Conservation (phyloP, 2,329 filamentous ascomycete species). For the Ascocoryne sarcoides region DNA sequence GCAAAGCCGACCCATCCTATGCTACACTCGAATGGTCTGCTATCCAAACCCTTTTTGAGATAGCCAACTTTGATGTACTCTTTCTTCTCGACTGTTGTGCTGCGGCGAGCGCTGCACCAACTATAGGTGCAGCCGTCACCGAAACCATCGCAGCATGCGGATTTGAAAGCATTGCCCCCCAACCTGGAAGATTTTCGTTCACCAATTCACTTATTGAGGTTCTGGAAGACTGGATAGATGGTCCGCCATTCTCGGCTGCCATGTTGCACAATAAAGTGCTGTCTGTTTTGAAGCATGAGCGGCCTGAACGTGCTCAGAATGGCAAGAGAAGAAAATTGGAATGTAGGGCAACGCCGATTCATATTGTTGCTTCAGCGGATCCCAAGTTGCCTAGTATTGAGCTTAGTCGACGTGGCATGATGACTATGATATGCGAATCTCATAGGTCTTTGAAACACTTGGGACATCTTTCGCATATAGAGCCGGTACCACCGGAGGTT, state of each 20-base stretch:
- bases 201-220: slow-evolving; percentile 18
- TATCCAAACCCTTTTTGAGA: slow-evolving; percentile 17
- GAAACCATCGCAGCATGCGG: slow-evolving; percentile 19
- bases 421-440: background rate
- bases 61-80: slow-evolving; percentile 14
- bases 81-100: slow-evolving; percentile 16
- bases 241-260: slow-evolving; percentile 14
- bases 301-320: slow-evolving; percentile 5
- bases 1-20: slow-evolving; percentile 7
- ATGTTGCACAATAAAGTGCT: slow-evolving; percentile 19
- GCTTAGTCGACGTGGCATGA: slow-evolving; percentile 1
- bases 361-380: slow-evolving; percentile 7
- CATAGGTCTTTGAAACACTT: background rate
- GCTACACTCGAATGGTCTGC: slow-evolving; percentile 17
- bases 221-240: slow-evolving; percentile 15
- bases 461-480: too few relatives aligned
- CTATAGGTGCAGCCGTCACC: slow-evolving; percentile 8
- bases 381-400: slow-evolving; percentile 8
- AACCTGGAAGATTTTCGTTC: slow-evolving; percentile 13
- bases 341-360: slow-evolving; percentile 8
- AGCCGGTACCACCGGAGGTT: background rate
- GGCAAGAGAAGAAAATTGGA: slow-evolving; percentile 9
- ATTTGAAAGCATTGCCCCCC: slow-evolving; percentile 11
- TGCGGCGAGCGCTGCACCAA: slow-evolving; percentile 12
- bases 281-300: slow-evolving; percentile 6